phyloP scores from a whole-genome alignment of 768 basidiomycete genomes.

The Amanita pallidorosea region DNA sequence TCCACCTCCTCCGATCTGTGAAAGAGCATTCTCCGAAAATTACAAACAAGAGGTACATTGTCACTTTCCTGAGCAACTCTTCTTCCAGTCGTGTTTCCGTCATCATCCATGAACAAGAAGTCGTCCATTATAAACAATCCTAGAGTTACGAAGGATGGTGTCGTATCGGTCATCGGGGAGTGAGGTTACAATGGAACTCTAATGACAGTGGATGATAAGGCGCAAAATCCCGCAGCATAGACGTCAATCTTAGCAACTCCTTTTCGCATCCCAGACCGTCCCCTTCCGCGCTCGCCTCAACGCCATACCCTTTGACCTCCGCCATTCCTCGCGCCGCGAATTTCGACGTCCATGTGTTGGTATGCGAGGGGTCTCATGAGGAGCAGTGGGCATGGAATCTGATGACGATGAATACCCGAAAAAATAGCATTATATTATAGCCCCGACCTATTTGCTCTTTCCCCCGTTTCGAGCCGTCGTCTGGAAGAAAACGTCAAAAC shows the following conservation, averaged over 20 bases:
- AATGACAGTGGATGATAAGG: background rate
- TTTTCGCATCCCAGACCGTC: background rate
- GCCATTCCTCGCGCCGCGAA: constrained; percentile 75
- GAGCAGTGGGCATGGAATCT: constrained; percentile 41
- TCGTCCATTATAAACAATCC: constrained; percentile 91
- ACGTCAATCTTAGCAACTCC: background rate
- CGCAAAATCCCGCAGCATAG: background rate
- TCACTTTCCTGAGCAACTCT: constrained; percentile 37
- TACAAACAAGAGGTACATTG: background rate
- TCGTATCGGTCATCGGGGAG: background rate
- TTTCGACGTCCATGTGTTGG: constrained; percentile 78
- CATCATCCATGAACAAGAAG: constrained; percentile 50
- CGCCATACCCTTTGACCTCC: constrained; percentile 65
- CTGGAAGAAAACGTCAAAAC: constrained; percentile 21
- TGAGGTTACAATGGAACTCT: background rate
- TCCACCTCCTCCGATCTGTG: constrained; percentile 82
- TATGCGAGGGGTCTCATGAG: constrained; percentile 33
- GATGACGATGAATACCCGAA: constrained; percentile 11
- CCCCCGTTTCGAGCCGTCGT: too few relatives aligned
- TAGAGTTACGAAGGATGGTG: constrained; percentile 41
- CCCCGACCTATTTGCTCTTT: constrained; percentile 17
- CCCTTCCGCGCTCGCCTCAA: constrained; percentile 20
- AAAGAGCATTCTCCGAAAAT: background rate
- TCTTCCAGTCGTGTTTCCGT: constrained; percentile 40
- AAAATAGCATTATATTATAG: background rate